These are phyloP conservation scores for Colletotrichum sp. DNA, from an alignment of 2,329 filamentous ascomycete species.

Conservation along the genomic window DNA sequence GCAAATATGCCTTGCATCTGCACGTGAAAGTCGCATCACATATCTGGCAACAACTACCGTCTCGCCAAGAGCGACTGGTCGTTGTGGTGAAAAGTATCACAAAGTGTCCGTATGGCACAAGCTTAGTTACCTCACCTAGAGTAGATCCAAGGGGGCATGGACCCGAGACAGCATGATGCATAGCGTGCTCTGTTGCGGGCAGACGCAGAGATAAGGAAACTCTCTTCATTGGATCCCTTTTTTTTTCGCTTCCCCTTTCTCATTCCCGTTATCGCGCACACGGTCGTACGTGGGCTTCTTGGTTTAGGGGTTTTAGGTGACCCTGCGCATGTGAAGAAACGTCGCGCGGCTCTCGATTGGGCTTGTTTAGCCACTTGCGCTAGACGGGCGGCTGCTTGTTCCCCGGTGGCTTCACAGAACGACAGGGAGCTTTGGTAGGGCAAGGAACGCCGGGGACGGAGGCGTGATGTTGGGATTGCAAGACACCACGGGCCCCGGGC, in stretches of 20 bases:
- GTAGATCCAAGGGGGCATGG: background rate
- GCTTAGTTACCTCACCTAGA: background rate
- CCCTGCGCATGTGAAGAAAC: slow-evolving; percentile 7
- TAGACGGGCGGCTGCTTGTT: background rate
- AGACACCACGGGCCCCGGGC: background rate
- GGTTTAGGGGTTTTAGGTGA: background rate
- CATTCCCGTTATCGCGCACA: slow-evolving; percentile 10
- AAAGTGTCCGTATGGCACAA: background rate
- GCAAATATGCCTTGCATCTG: background rate
- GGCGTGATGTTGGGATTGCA: background rate
- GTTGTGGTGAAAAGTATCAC: background rate
- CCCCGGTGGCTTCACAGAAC: background rate
- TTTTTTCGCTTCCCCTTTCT: background rate
- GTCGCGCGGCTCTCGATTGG: background rate
- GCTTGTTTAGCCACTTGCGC: background rate
- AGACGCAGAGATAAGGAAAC: slow-evolving; percentile 11
- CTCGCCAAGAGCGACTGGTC: background rate
- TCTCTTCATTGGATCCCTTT: slow-evolving; percentile 5
- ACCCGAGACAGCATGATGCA: slow-evolving; percentile 8
- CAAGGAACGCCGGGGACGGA: background rate
- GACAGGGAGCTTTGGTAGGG: background rate
- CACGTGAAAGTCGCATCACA: background rate
- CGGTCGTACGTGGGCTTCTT: background rate
- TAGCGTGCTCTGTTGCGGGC: background rate
- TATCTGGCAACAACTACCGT: background rate